Conservation (phyloP, 805 yeast species). For the Saturnispora saitoi region DNA sequence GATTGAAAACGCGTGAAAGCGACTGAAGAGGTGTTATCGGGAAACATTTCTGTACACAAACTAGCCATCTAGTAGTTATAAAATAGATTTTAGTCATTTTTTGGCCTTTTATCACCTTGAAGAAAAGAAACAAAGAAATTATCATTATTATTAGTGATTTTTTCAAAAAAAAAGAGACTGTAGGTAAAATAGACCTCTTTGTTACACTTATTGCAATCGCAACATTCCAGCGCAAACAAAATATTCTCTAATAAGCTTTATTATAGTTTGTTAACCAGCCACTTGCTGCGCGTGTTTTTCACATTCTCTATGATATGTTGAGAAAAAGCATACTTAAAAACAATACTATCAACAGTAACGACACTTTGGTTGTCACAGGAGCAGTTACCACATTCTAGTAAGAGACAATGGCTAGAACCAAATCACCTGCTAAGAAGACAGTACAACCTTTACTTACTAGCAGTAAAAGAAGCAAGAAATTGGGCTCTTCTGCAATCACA, state of each 20-base stretch:
- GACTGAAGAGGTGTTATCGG: background rate
- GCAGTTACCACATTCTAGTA: background rate
- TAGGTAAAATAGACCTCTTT: no score
- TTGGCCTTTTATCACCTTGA: no score
- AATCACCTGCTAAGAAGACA: constrained; percentile 6
- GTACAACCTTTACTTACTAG: background rate
- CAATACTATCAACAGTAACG: background rate
- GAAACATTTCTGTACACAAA: no score
- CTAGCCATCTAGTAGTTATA: no score
- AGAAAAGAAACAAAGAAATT: no score
- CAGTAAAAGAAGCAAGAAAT: background rate
- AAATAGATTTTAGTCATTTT: no score
- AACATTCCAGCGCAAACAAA: no score
- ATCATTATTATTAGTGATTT: no score
- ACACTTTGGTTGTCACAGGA: background rate
- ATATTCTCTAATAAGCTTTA: no score
- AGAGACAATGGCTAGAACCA: constrained; percentile 1
- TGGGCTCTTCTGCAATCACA: background rate
- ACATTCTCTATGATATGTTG: background rate
- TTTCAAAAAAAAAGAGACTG: no score
- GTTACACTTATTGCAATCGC: no score
- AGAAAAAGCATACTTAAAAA: background rate
- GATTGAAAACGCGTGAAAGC: background rate
- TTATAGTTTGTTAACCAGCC: background rate
- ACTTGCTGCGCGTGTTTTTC: background rate